Base-by-base conservation (phyloP, 2,329 filamentous ascomycete species). In the Aspergillus sp. region DNA sequence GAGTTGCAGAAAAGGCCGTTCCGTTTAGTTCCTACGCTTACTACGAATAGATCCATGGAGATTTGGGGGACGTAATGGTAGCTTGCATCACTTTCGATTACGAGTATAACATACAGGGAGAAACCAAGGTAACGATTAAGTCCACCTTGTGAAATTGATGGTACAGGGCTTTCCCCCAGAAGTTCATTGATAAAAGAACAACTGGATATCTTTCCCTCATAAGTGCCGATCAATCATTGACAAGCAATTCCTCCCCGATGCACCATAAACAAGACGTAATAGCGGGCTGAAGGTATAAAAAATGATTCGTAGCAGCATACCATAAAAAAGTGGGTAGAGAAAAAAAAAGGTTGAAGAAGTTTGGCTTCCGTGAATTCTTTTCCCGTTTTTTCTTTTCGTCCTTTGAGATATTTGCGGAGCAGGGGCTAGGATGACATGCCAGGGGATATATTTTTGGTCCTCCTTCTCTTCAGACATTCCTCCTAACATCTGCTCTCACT, bases 161-260 rank as follows among this genome's bases (percentile, higher is more conserved):
- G 83, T 87, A 95, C 93, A 97, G 92, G 93, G 93, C 93, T 92
- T 97, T 98, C 93, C 92, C 93, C 91, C 88, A 79, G 75, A 71
- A 69, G 64, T 61, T 66, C 65, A 65, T 70, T 67, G 72, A 65
- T 68, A 70, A 68, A 68, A 77, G 75, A 74, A 76, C 79, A 70
- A 70, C 73, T 73, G 74, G 91, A 89, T 96, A 92, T 98, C 93
- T 98, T 98, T 98, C 93, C 93, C 92, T 97, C 93, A 90, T 97
- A 84, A 97, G 92, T 89, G 87, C 88, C 82, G 79, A 83, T 83
- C 85, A 86, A 82, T 82, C 78, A 82, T 73, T 74, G 72, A 75
- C 74, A 69, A 64, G 66, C 68, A 67, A 74, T 74, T 68, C 70
- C 70, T 69, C 71, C 70, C 66, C 64, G 67, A 68, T 70, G 67